Conservation (phyloP, 2,329 filamentous ascomycete genomes). For the Penicillium sp. region DNA sequence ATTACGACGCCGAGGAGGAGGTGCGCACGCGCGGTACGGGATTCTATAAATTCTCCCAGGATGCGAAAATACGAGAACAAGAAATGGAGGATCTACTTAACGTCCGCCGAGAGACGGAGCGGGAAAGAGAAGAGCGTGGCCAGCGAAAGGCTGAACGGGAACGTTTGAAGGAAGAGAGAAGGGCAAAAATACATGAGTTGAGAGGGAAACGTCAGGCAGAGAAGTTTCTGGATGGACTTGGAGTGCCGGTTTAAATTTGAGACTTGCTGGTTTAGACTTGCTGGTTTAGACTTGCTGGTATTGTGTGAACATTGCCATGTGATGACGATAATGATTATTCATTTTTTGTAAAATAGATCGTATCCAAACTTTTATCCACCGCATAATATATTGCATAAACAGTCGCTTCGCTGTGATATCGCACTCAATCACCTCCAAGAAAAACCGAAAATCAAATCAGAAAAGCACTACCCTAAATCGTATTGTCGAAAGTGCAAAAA, state of each 20-base stretch:
- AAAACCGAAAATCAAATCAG: not conserved
- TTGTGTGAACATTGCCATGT: not conserved
- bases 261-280: not conserved
- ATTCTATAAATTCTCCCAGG: slow-evolving; percentile 83
- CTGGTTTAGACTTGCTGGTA: not conserved
- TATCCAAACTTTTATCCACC: not conserved
- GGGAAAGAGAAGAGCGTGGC: slow-evolving; percentile 54
- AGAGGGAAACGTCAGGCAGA: slow-evolving; percentile 67
- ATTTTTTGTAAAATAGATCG: not conserved
- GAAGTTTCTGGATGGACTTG: slow-evolving; percentile 62
- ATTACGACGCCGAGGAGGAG: slow-evolving; percentile 84
- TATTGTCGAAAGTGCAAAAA: not conserved
- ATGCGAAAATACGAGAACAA: slow-evolving; percentile 60
- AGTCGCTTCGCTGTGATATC: not conserved
- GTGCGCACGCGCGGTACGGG: slow-evolving; percentile 83
- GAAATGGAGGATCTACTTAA: slow-evolving; percentile 74
- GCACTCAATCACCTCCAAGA: too few relatives aligned
- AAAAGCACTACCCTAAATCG: too few relatives aligned
- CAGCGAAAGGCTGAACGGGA: slow-evolving; percentile 57
- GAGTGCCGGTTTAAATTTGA: slow-evolving; percentile 27
- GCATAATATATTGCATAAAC: not conserved
- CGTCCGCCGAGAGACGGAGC: slow-evolving; percentile 66
- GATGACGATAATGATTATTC: not conserved
- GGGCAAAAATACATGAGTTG: slow-evolving; percentile 46
- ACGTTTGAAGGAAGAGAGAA: slow-evolving; percentile 59